Conservation (phyloP, 2,329 filamentous ascomycete species). For the Pyrenochaeta sp. region DNA sequence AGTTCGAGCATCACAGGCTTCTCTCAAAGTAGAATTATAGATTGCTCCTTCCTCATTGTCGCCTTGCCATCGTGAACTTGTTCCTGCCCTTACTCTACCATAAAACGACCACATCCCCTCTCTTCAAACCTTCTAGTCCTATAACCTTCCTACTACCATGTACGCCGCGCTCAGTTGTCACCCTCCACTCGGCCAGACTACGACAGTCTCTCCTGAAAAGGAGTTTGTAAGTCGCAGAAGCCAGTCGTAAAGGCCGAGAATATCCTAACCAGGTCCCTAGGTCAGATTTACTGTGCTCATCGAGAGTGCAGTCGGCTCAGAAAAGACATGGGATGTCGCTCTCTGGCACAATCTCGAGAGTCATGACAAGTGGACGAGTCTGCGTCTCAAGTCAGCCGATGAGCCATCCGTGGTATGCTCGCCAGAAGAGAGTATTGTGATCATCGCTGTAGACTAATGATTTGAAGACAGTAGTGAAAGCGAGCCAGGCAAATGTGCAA, state of each 20-base stretch:
- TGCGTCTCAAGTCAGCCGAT: slow-evolving; percentile 59
- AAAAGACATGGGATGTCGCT: slow-evolving; percentile 72
- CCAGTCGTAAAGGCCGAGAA: slow-evolving; percentile 5
- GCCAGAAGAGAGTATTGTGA: neutral
- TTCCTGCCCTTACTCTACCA: neutral
- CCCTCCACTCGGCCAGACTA: slow-evolving; percentile 80
- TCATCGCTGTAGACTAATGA: slow-evolving; percentile 14
- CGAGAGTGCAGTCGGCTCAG: slow-evolving; percentile 66
- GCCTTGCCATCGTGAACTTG: slow-evolving; percentile 5
- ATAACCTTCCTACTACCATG: slow-evolving; percentile 40
- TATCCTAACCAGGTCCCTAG: slow-evolving; percentile 32
- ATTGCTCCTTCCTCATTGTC: neutral
- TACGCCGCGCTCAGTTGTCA: slow-evolving; percentile 67
- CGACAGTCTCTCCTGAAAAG: slow-evolving; percentile 60
- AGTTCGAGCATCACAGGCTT: neutral
- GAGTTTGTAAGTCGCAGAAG: slow-evolving; percentile 43
- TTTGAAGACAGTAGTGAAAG: slow-evolving; percentile 33
- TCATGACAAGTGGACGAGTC: slow-evolving; percentile 66
- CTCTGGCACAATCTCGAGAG: slow-evolving; percentile 75
- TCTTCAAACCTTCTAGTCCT: neutral
- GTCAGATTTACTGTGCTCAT: slow-evolving; percentile 74
- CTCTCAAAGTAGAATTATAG: neutral
- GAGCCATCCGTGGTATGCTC: slow-evolving; percentile 35
- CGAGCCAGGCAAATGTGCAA: slow-evolving; percentile 18
- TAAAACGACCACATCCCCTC: slow-evolving; percentile 1